Conservation (phyloP, 2,329 filamentous ascomycete genomes). For the Calonectria crousiana region DNA sequence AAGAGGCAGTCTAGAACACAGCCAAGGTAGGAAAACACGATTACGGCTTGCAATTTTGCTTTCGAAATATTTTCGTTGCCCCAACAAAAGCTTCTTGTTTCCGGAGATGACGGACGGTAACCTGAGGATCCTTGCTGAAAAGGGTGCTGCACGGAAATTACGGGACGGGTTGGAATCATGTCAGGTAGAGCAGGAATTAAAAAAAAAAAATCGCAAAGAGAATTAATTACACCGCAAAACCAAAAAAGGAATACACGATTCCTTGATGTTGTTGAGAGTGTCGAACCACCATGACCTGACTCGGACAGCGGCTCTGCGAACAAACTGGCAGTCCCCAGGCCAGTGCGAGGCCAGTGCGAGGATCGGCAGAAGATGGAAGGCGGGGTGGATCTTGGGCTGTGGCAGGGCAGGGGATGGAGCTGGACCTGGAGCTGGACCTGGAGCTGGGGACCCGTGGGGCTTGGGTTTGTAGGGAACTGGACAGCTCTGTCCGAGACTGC, state of each 20-base stretch:
- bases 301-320: conserved; percentile 26
- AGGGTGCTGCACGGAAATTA: neutral
- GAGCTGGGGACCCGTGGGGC: neutral
- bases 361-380: conserved; percentile 25
- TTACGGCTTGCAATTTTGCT: neutral
- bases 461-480: neutral
- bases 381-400: conserved; percentile 25
- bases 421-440: neutral
- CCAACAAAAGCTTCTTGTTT: conserved; percentile 17
- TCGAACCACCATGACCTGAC: conserved; percentile 45
- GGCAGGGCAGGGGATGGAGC: neutral
- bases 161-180: neutral
- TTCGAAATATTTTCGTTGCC: conserved; percentile 13
- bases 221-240: neutral
- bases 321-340: neutral
- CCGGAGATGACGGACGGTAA: conserved; percentile 4
- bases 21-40: neutral
- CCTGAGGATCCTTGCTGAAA: neutral
- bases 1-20: neutral
- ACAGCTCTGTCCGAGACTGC: neutral
- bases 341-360: neutral
- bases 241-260: neutral
- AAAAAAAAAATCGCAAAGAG: neutral
- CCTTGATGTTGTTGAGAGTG: conserved; percentile 22
- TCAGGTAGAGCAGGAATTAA: neutral